Evolutionary conservation across 1,284 basidiomycete genomes (phyloP), one percentile per base, ranked within the genome.

Genomic region (Ceratobasidium sp.): DNA sequence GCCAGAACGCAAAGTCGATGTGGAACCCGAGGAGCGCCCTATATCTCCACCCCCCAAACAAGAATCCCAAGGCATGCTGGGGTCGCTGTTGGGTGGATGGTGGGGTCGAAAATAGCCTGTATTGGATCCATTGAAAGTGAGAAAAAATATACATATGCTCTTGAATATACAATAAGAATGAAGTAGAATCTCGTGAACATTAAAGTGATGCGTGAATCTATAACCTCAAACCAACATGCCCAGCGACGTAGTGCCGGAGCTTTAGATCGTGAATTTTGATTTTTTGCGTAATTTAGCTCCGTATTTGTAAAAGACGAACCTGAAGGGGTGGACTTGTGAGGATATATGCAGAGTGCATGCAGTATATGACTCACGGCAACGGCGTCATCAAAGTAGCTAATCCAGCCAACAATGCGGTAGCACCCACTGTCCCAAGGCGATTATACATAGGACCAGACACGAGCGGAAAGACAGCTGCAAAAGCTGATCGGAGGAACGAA

Each of bases 381-480:
- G 93, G 93, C 0, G 87, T 84, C 85, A 92, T 87, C 21, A 89
- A 73, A 5, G 88, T 84, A 61, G 88, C 85, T 30, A 94, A 78
- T 4, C 92, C 90, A 0, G 88, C 93, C 5, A 94, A 80, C n/a
- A 94, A 82, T 12, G 88, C 89, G 0, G 89, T 90, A 0, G 91
- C 92, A 6, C 92, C 92, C 0, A 91, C 89, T 0, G 90, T 88
- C 0, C 90, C 90, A 3, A 94, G 79, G 18, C 77, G 75, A 21
- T 79, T 61, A 74, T 88, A 90, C 87, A 90, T 88, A 12, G 85
- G 81, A 0, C 80, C 79, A 0, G 88, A 86, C 74, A 90, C 90
- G n/a, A 92, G 80, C 1, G 91, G 91, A 78, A 93, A 93, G 0
- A 83, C 88, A 0, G 88, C 89, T 0, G 91, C 91, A 75, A 93